Evolutionary conservation across 345 rosid species (phyloP).

Genomic region (Pugionium dolabratum): DNA sequence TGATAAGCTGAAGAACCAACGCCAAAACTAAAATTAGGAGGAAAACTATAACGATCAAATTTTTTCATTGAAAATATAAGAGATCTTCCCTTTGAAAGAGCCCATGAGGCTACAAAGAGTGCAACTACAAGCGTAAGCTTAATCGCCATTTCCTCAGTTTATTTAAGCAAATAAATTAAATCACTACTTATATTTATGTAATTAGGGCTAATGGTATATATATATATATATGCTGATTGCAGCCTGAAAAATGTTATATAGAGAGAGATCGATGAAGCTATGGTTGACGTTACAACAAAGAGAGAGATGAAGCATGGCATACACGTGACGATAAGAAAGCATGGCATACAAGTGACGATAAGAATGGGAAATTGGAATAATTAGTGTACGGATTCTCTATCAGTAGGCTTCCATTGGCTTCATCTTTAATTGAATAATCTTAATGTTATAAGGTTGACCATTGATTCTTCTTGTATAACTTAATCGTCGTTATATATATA

Average conservation of each 20-base stretch:
- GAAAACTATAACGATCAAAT: slow-evolving; percentile 36
- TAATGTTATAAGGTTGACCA: too few species aligned
- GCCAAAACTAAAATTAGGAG: slow-evolving; percentile 40
- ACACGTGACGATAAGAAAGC: background rate
- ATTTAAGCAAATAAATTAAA: background rate
- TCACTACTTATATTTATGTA: background rate
- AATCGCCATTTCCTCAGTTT: slow-evolving; percentile 1
- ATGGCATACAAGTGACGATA: too few species aligned
- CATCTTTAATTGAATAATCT: background rate
- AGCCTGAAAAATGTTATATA: slow-evolving; percentile 17
- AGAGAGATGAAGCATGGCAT: slow-evolving; percentile 22
- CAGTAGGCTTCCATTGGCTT: slow-evolving; percentile 12
- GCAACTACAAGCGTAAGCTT: slow-evolving; percentile 16
- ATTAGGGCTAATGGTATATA: background rate
- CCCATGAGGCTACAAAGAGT: slow-evolving; percentile 15
- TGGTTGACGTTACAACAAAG: too few species aligned
- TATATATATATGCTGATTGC: background rate
- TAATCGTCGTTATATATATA: too few species aligned
- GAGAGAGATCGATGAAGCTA: too few species aligned
- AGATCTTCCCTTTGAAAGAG: slow-evolving; percentile 21
- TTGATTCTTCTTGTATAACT: too few species aligned
- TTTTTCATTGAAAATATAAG: background rate
- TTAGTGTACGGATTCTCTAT: too few species aligned
- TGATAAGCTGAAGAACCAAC: slow-evolving; percentile 45
- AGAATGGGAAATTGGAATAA: too few species aligned